A percentile compares a stretch with the other conserved stretches of the same genome.
Conservation (phyloP, 106 monocot genomes). For the Apostasia shenzhenica region DNA sequence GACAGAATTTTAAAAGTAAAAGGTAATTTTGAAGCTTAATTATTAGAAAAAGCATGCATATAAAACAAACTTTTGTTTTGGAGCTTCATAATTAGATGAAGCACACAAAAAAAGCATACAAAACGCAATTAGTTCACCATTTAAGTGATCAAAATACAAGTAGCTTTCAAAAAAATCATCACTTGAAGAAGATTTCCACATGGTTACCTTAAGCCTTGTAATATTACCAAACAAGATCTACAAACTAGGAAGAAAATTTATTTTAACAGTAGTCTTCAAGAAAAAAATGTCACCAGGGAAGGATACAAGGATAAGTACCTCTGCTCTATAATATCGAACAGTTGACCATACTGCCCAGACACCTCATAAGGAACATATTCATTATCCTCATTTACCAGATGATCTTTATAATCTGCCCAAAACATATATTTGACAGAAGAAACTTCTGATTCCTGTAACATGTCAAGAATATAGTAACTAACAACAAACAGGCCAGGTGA, state of each 20-base stretch:
- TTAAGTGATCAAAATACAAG: no score
- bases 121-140: no score
- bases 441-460: conserved; percentile 83
- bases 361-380: conserved; percentile 96
- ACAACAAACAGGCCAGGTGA: background rate
- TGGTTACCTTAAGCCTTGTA: background rate
- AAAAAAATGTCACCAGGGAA: background rate
- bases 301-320: conserved; percentile 30
- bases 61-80: no score
- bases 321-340: conserved; percentile 73
- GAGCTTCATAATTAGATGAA: no score
- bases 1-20: no score
- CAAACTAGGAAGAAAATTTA: background rate
- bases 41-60: no score
- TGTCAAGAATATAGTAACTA: background rate
- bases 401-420: conserved; percentile 62
- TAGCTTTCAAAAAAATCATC: background rate
- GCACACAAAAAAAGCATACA: no score
- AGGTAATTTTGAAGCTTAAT: no score
- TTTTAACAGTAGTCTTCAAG: background rate
- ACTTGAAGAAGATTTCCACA: background rate
- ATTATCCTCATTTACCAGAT: conserved; percentile 46
- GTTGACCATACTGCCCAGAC: conserved; percentile 69
- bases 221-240: background rate
- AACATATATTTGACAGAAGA: conserved; percentile 79